phyloP scores from a whole-genome alignment of 352 stramenopile species.

The Globisporangium takayamanum region DNA sequence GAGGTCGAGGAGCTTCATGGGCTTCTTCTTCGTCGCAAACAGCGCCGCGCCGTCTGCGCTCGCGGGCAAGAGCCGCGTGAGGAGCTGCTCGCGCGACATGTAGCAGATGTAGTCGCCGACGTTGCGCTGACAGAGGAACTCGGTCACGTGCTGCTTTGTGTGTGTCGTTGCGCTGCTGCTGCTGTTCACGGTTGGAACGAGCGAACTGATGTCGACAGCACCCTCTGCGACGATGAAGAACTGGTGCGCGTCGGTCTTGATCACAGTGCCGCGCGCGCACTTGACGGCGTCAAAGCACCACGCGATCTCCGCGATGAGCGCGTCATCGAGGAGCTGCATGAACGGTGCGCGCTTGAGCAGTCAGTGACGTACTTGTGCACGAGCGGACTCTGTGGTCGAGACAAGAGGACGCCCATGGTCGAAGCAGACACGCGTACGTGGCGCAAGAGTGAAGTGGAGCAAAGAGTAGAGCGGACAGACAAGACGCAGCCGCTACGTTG shows the following conservation, averaged over 20 bases:
- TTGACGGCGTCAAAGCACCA: constrained; percentile 48
- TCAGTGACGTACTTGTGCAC: constrained; percentile 24
- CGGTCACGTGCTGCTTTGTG: constrained; percentile 41
- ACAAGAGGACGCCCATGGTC: constrained; percentile 13
- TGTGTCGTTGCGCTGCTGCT: constrained; percentile 4
- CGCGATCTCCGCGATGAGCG: constrained; percentile 40
- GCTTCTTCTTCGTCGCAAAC: constrained; percentile 36
- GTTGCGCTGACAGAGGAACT: constrained; percentile 54
- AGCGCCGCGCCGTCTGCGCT: constrained; percentile 17
- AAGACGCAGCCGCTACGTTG: too few species aligned
- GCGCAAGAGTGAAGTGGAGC: neutral
- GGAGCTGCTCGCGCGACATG: constrained; percentile 37
- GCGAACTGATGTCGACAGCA: constrained; percentile 46
- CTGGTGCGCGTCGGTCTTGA: constrained; percentile 44
- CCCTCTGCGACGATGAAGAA: constrained; percentile 56
- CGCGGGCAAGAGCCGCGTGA: constrained; percentile 30
- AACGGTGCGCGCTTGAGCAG: constrained; percentile 50
- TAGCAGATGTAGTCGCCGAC: constrained; percentile 55
- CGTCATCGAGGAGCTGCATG: constrained; percentile 60
- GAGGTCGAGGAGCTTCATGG: constrained; percentile 50
- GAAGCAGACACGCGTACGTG: neutral
- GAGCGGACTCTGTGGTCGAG: constrained; percentile 7
- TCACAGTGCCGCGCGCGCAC: constrained; percentile 34
- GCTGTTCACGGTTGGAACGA: constrained; percentile 18
- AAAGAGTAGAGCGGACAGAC: too few species aligned